Conservation (phyloP, 768 basidiomycete species). For the Auricularia sp. region DNA sequence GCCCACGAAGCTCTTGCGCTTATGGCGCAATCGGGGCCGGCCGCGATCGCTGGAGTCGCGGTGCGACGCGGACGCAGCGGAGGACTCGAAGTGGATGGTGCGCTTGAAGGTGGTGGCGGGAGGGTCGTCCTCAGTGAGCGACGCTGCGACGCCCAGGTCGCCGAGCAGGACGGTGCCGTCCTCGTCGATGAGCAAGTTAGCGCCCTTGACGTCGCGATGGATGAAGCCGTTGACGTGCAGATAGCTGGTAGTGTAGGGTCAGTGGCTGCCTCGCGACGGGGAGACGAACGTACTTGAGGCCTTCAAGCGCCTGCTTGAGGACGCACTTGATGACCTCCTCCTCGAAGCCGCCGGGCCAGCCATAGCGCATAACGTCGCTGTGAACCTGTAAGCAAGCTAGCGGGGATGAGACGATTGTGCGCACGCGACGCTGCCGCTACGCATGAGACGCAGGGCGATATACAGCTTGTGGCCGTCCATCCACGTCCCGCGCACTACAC, state of each 20-base stretch:
- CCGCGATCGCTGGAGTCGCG: constrained; percentile 31
- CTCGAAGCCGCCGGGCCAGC: constrained; percentile 81
- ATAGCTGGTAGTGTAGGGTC: constrained; percentile 40
- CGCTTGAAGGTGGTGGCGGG: constrained; percentile 17
- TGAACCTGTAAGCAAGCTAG: background rate
- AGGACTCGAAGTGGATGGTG: constrained; percentile 27
- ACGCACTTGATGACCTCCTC: constrained; percentile 84
- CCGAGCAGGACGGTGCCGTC: constrained; percentile 85
- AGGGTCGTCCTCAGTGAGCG: constrained; percentile 56
- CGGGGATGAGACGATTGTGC: background rate
- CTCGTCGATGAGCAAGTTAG: constrained; percentile 85
- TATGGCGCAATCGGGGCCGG: constrained; percentile 19
- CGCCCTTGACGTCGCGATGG: constrained; percentile 92
- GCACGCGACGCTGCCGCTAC: constrained; percentile 65
- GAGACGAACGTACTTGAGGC: constrained; percentile 64
- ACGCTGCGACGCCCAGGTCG: constrained; percentile 87
- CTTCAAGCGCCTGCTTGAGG: constrained; percentile 74
- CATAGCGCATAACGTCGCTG: constrained; percentile 67
- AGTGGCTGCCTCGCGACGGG: constrained; percentile 13
- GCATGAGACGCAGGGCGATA: constrained; percentile 86
- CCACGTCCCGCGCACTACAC: constrained; percentile 74
- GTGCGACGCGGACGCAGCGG: background rate
- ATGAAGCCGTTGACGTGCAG: constrained; percentile 85
- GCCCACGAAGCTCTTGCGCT: constrained; percentile 86
- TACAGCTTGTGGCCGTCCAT: constrained; percentile 71